Evolutionary conservation across 2,329 filamentous ascomycete species (phyloP), one percentile per base, ranked within the genome.

Genomic region (Clonostachys solani): DNA sequence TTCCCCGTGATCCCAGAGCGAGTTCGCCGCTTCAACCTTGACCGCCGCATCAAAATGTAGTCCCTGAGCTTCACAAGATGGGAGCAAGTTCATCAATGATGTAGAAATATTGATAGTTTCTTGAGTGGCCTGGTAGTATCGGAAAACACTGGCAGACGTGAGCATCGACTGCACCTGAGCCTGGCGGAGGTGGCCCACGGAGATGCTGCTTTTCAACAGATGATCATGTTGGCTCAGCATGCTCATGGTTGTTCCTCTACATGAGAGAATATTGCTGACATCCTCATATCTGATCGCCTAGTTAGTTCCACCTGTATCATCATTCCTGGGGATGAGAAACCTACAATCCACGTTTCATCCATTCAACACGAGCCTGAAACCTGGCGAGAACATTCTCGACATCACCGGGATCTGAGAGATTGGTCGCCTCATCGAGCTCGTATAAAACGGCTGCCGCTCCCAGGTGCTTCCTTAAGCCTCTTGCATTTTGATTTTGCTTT

Each of bases 1-100:
- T 64, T 99, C 92, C 12, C 91, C 91, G 61, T 96, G 87, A 52
- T 95, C 90, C 92, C 94, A 99, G 1, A 99, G 72, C 7, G 95
- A 90, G 58, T 87, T 90, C 12, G 95, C 92, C 8, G 89, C 81
- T 63, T 97, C 94, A 46, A 92, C 80, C 52, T 85, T 83, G 37
- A 91, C 81, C 12, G 84, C 84, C 12, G 84, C 87, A 59, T 91
- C 86, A 41, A 96, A 81, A 48, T 84, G 80, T 3, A 97, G 68
- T 0, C 87, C 89, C n/a, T 89, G 66, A 1, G 80, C 73, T 50
- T 78, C 76, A 60, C 88, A 94, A 5, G 83, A 73, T 6, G 73
- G 62, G n/a, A 91, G 81, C 23, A 97, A 75, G 47, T 89, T 83
- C 12, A 83, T 87, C n/a, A 99, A 75, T 23, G 86, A 84, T 3